Base-by-base conservation (phyloP, 1,284 basidiomycete species). In the Tilletia caries region DNA sequence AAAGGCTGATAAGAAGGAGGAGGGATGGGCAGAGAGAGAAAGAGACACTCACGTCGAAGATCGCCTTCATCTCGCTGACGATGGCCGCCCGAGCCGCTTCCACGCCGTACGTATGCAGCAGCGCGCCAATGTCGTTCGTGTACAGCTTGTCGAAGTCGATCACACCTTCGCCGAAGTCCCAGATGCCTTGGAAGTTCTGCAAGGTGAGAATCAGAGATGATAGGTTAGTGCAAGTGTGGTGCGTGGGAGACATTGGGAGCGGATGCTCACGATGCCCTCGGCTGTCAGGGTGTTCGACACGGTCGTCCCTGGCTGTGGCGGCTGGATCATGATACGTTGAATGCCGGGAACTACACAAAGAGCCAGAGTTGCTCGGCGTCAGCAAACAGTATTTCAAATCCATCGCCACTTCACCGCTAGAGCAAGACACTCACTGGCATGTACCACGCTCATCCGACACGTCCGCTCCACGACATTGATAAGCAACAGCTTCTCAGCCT, bases 81-180 rank as follows among this genome's bases (percentile, higher is more conserved):
- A 86, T 85, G 25, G 82, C 82, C 10, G 80, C 76, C 27, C 85
- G 78, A 2, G 85, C 85, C 0, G 85, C 85, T 74, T 86, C 85
- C 43, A 86, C 85, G 67, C 85, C 85, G 87, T 98, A 98, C 1
- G 93, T 92, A 79, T 89, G 89, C 60, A 98, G 86, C 67, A 95
- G 90, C 20, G 95, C 91, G 79, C 93, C 93, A 70, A 99, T 93
- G 81, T 98, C 95, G 86, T 98, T 98, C 32, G 95, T 95, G 79
- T 92, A 92, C 70, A 98, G 89, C 67, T 88, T 88, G 82, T 94
- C 87, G 67, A 92, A 88, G 79, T 95, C 91, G 72, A 98, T 87
- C 72, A 95, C 89, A 68, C 88, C 88, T 75, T 88, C 87, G 23
- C 90, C 90, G 80, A 93, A 92, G 70, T 89, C 86, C 95, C 96